Conservation (phyloP, 108 stramenopile species). For the Pseudonitzschia delicatissima region DNA sequence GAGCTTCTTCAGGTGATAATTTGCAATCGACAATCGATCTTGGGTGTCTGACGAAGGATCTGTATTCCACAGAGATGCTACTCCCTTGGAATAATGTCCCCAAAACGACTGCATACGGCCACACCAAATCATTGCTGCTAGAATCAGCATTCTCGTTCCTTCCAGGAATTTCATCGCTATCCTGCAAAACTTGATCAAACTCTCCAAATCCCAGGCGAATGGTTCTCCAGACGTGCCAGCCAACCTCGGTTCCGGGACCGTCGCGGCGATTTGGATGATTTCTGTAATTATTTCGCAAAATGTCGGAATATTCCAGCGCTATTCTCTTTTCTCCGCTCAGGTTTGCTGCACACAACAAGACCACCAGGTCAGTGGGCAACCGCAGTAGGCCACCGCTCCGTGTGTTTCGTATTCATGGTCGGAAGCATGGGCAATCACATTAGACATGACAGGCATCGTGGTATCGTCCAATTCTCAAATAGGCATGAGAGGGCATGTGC, state of each 20-base stretch:
- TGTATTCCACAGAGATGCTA: slow-evolving; percentile 2
- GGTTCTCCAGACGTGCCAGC: slow-evolving; percentile 10
- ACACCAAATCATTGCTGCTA: not conserved
- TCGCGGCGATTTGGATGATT: not conserved
- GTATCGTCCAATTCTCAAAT: slow-evolving; percentile 4
- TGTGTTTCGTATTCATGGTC: not conserved
- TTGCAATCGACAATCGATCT: not conserved
- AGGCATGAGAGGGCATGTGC: slow-evolving; percentile 4
- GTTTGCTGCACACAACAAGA: not conserved
- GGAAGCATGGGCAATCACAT: not conserved
- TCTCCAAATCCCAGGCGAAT: slow-evolving; percentile 7
- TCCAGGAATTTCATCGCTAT: not conserved
- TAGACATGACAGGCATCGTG: slow-evolving; percentile 4
- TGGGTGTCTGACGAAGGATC: not conserved
- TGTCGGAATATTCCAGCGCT: not conserved
- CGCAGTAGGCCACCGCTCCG: not conserved
- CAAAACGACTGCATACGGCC: slow-evolving; percentile 4
- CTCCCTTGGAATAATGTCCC: slow-evolving; percentile 8
- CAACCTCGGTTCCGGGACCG: slow-evolving; percentile 4
- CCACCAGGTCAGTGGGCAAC: not conserved
- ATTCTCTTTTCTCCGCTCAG: not conserved
- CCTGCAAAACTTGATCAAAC: not conserved
- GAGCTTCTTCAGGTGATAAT: not conserved
- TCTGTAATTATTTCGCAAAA: not conserved
- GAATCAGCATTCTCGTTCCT: not conserved